A percentile compares a stretch with the other conserved stretches of the same genome.
Conservation (phyloP, 495 filamentous ascomycete genomes). For the Tricharina praecox region DNA sequence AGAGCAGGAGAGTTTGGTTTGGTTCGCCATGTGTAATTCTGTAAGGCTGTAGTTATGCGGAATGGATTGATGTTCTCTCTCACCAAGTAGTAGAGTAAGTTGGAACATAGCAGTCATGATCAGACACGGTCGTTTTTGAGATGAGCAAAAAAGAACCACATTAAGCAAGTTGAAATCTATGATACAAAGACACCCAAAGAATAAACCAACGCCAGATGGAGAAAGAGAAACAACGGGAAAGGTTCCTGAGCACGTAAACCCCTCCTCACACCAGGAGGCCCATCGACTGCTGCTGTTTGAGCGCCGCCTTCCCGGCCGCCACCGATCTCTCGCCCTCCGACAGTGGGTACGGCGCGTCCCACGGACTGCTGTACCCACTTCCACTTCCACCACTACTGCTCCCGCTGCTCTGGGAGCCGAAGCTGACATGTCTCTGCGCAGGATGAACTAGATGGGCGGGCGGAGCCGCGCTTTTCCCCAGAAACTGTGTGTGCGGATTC, state of each 20-base stretch:
- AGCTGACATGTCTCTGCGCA: not conserved
- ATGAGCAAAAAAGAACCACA: too few species aligned
- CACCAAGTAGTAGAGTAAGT: too few species aligned
- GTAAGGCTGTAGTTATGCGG: too few species aligned
- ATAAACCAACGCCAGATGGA: not conserved
- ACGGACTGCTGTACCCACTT: not conserved
- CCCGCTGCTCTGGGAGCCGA: too few species aligned
- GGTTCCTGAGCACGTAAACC: too few species aligned
- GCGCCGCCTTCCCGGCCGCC: not conserved
- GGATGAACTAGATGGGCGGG: not conserved
- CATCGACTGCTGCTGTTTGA: slow-evolving; percentile 1
- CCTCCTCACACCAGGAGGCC: not conserved
- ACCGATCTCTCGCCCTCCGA: not conserved
- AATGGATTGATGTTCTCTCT: too few species aligned
- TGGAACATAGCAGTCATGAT: too few species aligned
- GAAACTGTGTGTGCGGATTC: slow-evolving; percentile 1
- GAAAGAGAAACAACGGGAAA: not conserved
- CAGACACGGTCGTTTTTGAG: too few species aligned
- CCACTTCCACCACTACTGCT: not conserved
- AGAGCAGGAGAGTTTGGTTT: too few species aligned
- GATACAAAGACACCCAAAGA: not conserved
- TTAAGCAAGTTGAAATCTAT: too few species aligned
- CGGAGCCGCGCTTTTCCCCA: not conserved
- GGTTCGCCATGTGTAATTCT: too few species aligned
- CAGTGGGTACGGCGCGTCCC: not conserved